Conservation (phyloP, 768 basidiomycete species). For the Cyathus striatus region DNA sequence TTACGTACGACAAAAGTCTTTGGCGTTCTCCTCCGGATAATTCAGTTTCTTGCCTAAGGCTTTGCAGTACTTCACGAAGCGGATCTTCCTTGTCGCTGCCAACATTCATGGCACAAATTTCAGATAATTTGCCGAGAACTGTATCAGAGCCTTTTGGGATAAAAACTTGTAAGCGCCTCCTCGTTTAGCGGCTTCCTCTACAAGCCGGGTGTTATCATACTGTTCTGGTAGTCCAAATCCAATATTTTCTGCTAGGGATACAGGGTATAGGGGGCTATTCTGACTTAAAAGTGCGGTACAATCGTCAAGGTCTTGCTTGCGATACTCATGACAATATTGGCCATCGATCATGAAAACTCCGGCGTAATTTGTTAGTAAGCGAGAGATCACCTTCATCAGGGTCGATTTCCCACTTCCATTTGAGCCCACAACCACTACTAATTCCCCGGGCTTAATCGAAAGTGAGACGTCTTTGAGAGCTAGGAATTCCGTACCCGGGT, state of each 20-base stretch:
- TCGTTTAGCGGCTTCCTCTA: slow-evolving; percentile 26
- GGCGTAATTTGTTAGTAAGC: slow-evolving; percentile 38
- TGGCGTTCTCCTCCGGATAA: slow-evolving; percentile 46
- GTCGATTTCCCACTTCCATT: slow-evolving; percentile 57
- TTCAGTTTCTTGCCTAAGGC: slow-evolving; percentile 18
- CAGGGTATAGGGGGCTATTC: slow-evolving; percentile 41
- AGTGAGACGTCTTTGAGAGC: slow-evolving; percentile 38
- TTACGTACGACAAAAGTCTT: slow-evolving; percentile 40
- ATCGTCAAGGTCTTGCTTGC: slow-evolving; percentile 31
- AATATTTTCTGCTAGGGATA: slow-evolving; percentile 38
- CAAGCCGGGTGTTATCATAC: slow-evolving; percentile 10
- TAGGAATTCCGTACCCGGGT: slow-evolving; percentile 36
- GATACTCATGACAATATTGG: slow-evolving; percentile 28
- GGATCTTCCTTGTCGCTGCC: slow-evolving; percentile 23
- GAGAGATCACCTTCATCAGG: slow-evolving; percentile 42
- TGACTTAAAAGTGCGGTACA: slow-evolving; percentile 46
- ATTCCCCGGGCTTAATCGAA: slow-evolving; percentile 38
- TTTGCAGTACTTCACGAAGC: slow-evolving; percentile 15
- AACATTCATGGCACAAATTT: slow-evolving; percentile 20
- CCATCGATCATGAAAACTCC: slow-evolving; percentile 43
- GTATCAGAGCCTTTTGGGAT: slow-evolving; percentile 31
- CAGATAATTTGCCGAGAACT: slow-evolving; percentile 24
- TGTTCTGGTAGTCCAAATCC: slow-evolving; percentile 21
- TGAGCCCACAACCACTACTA: slow-evolving; percentile 54
- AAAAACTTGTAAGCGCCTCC: slow-evolving; percentile 38